Percentiles rank a stretch among this genome's conserved stretches.
Evolutionary conservation across 352 stramenopile genomes (phyloP).

Genomic region (Sclerospora graminicola): DNA sequence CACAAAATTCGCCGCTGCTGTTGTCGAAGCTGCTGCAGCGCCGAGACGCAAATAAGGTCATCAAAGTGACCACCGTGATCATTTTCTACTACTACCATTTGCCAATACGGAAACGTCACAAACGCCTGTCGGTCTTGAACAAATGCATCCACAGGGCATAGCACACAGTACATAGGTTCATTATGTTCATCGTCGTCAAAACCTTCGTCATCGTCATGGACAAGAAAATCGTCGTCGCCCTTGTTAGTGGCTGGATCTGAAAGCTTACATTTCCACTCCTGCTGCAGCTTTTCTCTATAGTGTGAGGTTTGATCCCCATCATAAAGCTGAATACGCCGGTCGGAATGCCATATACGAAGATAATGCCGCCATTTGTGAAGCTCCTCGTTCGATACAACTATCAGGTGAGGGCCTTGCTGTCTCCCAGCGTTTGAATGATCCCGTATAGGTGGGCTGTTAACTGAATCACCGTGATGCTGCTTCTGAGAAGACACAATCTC

Average conservation of each 20-base stretch:
- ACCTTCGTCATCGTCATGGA: constrained; percentile 30
- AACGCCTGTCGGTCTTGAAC: constrained; percentile 42
- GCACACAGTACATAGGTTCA: constrained; percentile 44
- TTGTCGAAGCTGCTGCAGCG: constrained; percentile 38
- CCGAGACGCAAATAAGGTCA: constrained; percentile 25
- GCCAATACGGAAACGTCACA: constrained; percentile 37
- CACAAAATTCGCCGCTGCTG: constrained; percentile 48
- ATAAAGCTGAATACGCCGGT: constrained; percentile 57
- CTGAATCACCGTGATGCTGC: constrained; percentile 1
- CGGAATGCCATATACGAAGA: constrained; percentile 42
- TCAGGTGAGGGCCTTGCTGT: constrained; percentile 45
- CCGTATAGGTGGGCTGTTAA: neutral
- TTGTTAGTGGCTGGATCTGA: constrained; percentile 9
- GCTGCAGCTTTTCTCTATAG: constrained; percentile 35
- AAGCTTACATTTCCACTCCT: constrained; percentile 40
- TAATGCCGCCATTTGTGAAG: constrained; percentile 76
- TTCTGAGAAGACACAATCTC: constrained; percentile 25
- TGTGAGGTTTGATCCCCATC: constrained; percentile 13
- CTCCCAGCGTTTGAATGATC: neutral
- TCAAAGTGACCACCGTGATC: constrained; percentile 41
- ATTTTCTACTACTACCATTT: constrained; percentile 69
- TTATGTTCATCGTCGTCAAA: constrained; percentile 40
- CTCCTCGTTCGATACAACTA: constrained; percentile 66
- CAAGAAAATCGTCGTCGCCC: constrained; percentile 22
- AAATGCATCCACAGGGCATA: constrained; percentile 52